Evolutionary conservation across 169 alveolate genomes (phyloP).

Genomic region (Eimeria acervulina): DNA sequence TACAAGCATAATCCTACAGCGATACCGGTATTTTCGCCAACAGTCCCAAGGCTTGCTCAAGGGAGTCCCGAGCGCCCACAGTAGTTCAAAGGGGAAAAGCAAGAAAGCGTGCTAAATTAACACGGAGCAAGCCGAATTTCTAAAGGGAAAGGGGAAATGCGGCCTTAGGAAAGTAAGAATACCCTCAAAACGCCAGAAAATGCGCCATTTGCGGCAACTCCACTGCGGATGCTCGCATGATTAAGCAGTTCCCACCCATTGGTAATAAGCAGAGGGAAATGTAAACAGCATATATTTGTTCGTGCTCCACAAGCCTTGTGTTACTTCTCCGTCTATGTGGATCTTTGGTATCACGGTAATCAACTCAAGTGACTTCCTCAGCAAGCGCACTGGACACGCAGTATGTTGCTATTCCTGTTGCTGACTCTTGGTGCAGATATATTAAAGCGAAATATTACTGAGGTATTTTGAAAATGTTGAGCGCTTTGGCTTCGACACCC

Average conservation of each 20-base stretch:
- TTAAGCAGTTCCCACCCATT: no score
- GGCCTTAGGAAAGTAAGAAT: no score
- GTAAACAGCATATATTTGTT: neutral
- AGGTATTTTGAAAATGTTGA: neutral
- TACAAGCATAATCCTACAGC: neutral
- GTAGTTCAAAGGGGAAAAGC: neutral
- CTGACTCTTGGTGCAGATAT: neutral
- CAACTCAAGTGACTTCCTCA: neutral
- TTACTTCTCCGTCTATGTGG: neutral
- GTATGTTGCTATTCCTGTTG: neutral
- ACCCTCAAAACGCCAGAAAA: no score
- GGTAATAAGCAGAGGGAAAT: neutral
- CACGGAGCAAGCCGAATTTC: no score
- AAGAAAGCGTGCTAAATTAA: neutral
- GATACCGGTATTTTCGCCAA: neutral
- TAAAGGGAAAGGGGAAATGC: neutral
- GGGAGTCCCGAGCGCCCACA: neutral
- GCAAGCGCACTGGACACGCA: neutral
- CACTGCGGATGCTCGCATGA: no score
- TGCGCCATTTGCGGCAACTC: no score
- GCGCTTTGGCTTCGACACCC: neutral
- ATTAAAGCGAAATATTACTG: neutral
- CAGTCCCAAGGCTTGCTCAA: neutral
- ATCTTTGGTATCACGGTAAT: no score
- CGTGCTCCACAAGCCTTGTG: neutral